phyloP scores from a whole-genome alignment of 805 yeast species.

The Candida morakotiae region DNA sequence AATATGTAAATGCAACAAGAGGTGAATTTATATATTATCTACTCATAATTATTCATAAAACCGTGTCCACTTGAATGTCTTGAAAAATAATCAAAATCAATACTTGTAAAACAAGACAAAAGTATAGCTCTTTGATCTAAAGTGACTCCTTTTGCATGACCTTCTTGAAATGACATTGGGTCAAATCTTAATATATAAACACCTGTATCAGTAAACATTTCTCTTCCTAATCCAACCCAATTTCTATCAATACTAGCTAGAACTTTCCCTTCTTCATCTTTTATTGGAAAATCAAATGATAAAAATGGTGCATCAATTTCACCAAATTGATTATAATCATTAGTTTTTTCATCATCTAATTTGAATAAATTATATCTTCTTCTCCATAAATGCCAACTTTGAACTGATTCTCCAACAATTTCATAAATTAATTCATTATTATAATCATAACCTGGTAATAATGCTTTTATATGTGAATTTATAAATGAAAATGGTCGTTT shows the following conservation, averaged over 20 bases:
- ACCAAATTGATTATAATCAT: slow-evolving; percentile 74
- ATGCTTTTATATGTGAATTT: slow-evolving; percentile 79
- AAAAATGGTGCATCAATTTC: slow-evolving; percentile 82
- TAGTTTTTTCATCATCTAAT: slow-evolving; percentile 35
- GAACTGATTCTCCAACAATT: slow-evolving; percentile 79
- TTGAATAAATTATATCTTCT: slow-evolving; percentile 78
- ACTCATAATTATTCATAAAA: slow-evolving; percentile 13
- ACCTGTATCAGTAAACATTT: slow-evolving; percentile 91
- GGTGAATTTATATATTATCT: too few relatives aligned
- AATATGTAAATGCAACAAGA: slow-evolving; percentile 64
- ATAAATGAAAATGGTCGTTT: slow-evolving; percentile 83
- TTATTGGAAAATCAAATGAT: slow-evolving; percentile 80
- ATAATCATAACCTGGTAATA: slow-evolving; percentile 49
- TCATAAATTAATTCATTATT: slow-evolving; percentile 37
- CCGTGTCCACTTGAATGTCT: slow-evolving; percentile 68
- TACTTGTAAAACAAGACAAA: slow-evolving; percentile 83
- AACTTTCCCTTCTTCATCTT: slow-evolving; percentile 52
- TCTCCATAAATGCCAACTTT: slow-evolving; percentile 95
- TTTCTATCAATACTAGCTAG: slow-evolving; percentile 82
- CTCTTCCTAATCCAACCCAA: slow-evolving; percentile 94
- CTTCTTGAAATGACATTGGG: slow-evolving; percentile 50
- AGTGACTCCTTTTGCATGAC: slow-evolving; percentile 48
- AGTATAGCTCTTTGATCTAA: slow-evolving; percentile 83
- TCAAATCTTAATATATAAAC: slow-evolving; percentile 86
- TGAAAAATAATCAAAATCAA: slow-evolving; percentile 96